Conservation (phyloP, 768 basidiomycete genomes). For the Pleurotus cornucopiae region DNA sequence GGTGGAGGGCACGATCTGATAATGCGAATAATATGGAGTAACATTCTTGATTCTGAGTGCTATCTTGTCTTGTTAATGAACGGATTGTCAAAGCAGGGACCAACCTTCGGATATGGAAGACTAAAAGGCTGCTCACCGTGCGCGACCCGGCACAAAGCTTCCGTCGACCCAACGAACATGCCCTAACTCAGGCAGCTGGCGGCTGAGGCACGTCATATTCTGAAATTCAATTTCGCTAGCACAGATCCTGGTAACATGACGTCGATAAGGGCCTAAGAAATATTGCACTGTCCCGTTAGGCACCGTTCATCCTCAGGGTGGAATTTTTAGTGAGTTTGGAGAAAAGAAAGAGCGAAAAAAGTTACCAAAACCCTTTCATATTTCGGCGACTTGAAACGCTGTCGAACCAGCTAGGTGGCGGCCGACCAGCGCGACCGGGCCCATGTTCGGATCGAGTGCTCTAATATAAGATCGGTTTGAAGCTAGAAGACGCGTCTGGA, state of each 20-base stretch:
- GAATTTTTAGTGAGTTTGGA: conserved; percentile 1
- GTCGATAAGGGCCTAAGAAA: conserved; percentile 3
- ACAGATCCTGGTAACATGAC: conserved; percentile 6
- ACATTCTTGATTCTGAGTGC: conserved; percentile 2
- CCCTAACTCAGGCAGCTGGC: not conserved
- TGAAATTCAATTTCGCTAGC: conserved; percentile 5
- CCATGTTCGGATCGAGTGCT: not conserved
- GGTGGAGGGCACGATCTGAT: conserved; percentile 59
- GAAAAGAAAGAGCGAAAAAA: not conserved
- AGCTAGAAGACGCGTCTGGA: not conserved
- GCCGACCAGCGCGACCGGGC: not conserved
- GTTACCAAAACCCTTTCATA: conserved; percentile 4
- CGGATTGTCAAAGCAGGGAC: not conserved
- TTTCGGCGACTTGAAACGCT: conserved; percentile 1
- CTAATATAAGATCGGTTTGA: not conserved
- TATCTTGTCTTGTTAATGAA: not conserved
- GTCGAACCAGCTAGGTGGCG: not conserved
- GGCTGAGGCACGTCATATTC: not conserved
- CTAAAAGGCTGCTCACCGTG: not conserved
- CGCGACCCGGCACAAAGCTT: not conserved
- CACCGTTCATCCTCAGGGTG: conserved; percentile 4
- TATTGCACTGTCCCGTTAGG: not conserved
- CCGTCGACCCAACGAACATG: not conserved
- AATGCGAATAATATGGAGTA: not conserved
- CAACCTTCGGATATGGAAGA: not conserved